Conservation (phyloP, 495 filamentous ascomycete species). For the Hyphodiscus hymeniophilus region DNA sequence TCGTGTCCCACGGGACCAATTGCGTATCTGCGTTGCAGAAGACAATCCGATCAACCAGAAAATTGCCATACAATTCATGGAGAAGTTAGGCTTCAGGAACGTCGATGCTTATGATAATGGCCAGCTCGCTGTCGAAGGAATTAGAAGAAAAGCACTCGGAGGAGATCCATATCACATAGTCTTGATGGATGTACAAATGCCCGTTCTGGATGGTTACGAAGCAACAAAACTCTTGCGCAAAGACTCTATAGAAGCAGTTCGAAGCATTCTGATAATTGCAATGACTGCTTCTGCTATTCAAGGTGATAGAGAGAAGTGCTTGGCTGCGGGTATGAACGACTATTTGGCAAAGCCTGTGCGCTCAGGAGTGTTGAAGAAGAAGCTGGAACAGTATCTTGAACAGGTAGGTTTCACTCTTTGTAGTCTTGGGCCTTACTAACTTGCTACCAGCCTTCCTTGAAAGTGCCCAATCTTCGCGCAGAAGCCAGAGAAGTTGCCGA, state of each 20-base stretch:
- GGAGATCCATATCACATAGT: constrained; percentile 71
- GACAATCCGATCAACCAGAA: constrained; percentile 89
- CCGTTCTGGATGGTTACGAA: constrained; percentile 87
- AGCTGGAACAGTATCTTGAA: constrained; percentile 47
- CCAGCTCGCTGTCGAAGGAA: constrained; percentile 74
- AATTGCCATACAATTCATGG: constrained; percentile 84
- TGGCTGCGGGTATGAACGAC: constrained; percentile 92
- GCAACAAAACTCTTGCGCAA: constrained; percentile 73
- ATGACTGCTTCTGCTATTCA: constrained; percentile 92
- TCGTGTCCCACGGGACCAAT: constrained; percentile 62
- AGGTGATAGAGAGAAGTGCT: constrained; percentile 84
- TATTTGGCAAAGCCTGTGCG: constrained; percentile 89
- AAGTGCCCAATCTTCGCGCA: constrained; percentile 13
- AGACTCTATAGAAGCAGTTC: constrained; percentile 63
- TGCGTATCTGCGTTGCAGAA: constrained; percentile 83
- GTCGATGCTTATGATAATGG: constrained; percentile 80
- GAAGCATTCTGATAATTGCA: constrained; percentile 75
- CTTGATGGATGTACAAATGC: constrained; percentile 96
- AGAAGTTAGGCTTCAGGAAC: constrained; percentile 70
- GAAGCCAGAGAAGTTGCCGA: constrained; percentile 11
- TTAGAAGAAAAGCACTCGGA: constrained; percentile 59
- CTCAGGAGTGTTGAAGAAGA: constrained; percentile 61
- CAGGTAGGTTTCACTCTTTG: constrained; percentile 11
- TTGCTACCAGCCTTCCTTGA: constrained; percentile 6
- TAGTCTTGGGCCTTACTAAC: background rate